phyloP scores from a whole-genome alignment of 306 rosid species.

The Citrullus mucosospermus region DNA sequence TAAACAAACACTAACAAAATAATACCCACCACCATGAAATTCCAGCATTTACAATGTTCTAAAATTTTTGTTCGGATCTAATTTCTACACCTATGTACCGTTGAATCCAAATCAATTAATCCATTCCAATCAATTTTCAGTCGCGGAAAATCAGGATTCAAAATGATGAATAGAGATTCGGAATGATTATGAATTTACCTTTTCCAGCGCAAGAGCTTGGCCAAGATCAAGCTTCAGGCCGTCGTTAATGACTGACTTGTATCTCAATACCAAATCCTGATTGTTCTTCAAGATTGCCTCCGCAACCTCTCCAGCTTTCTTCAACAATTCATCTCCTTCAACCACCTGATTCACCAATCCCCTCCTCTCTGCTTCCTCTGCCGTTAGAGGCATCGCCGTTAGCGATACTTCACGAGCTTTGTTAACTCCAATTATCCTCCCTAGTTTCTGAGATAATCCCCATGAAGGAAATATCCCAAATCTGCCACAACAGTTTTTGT shows the following conservation, averaged over 20 bases:
- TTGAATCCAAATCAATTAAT: too few relatives aligned
- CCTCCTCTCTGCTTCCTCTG: constrained; percentile 61
- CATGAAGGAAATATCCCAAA: constrained; percentile 97
- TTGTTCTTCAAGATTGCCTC: constrained; percentile 51
- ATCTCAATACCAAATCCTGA: constrained; percentile 70
- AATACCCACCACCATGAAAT: too few relatives aligned
- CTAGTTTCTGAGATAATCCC: constrained; percentile 93
- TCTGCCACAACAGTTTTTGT: constrained; percentile 15
- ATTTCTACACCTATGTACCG: too few relatives aligned
- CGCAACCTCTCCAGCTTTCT: constrained; percentile 59
- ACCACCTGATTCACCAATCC: constrained; percentile 84
- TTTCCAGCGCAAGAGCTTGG: constrained; percentile 64
- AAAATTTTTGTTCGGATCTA: too few relatives aligned
- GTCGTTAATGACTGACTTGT: constrained; percentile 74
- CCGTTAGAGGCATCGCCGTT: constrained; percentile 67
- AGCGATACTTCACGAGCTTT: constrained; percentile 86
- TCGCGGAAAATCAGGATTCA: neutral
- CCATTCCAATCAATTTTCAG: too few relatives aligned
- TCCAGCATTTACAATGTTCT: too few relatives aligned
- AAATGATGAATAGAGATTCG: neutral
- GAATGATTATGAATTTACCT: constrained; percentile 25
- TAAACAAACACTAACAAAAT: too few relatives aligned
- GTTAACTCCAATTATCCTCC: constrained; percentile 56
- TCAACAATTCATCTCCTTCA: constrained; percentile 57
- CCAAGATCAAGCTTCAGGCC: constrained; percentile 70